A percentile compares a stretch with the other conserved stretches of the same genome.
Conservation (phyloP, 495 filamentous ascomycete species). For the Xylaria cubensis region DNA sequence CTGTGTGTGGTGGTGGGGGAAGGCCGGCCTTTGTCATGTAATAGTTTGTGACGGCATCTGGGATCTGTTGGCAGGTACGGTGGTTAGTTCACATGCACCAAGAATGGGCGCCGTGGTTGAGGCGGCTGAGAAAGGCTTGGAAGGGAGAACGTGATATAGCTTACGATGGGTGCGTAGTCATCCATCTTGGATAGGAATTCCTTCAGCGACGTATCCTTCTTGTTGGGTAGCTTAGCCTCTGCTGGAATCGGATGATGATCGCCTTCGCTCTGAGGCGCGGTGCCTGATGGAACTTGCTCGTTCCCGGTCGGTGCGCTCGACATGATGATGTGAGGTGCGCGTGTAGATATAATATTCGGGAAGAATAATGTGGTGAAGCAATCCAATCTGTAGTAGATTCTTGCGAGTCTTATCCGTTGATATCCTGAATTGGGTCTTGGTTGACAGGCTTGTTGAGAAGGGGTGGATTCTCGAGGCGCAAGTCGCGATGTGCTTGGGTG, state of each 20-base stretch:
- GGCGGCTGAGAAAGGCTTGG: not conserved
- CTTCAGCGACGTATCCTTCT: slow-evolving; percentile 88
- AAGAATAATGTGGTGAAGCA: not conserved
- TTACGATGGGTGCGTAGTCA: slow-evolving; percentile 95
- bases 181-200: slow-evolving; percentile 97
- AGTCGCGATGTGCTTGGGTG: slow-evolving; percentile 4
- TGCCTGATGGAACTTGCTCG: slow-evolving; percentile 36
- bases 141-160: slow-evolving; percentile 35
- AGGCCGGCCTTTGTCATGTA: slow-evolving; percentile 96
- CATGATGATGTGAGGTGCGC: slow-evolving; percentile 28
- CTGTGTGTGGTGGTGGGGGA: slow-evolving; percentile 84
- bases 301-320: slow-evolving; percentile 35
- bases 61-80: slow-evolving; percentile 68
- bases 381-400: not conserved
- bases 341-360: not conserved
- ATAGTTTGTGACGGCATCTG: slow-evolving; percentile 96
- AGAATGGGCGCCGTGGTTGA: not conserved
- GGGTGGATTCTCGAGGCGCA: slow-evolving; percentile 1
- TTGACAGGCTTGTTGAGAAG: not conserved
- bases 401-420: not conserved
- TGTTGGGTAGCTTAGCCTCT: slow-evolving; percentile 63
- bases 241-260: slow-evolving; percentile 27
- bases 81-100: not conserved
- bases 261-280: slow-evolving; percentile 34
- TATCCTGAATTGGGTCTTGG: not conserved